phyloP scores from a whole-genome alignment of 345 rosid genomes.

The Salix brachista region DNA sequence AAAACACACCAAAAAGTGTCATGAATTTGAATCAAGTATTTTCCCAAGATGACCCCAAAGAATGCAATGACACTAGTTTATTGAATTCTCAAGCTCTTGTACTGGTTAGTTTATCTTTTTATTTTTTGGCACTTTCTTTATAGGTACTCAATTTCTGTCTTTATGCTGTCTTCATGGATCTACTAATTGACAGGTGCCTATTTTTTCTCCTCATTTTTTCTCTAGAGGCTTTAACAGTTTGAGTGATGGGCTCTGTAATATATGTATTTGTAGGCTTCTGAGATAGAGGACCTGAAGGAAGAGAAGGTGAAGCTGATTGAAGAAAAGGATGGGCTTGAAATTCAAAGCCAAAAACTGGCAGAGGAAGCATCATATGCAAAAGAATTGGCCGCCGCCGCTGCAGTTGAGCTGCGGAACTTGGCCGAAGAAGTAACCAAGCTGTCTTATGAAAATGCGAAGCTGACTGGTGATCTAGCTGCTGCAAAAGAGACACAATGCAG shows the following conservation, averaged over 20 bases:
- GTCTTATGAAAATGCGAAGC: slow-evolving; percentile 57
- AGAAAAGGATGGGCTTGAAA: slow-evolving; percentile 56
- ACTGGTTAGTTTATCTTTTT: slow-evolving; percentile 34
- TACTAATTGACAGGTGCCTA: not conserved
- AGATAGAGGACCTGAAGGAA: slow-evolving; percentile 54
- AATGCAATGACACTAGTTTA: slow-evolving; percentile 31
- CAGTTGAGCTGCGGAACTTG: slow-evolving; percentile 58
- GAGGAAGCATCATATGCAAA: slow-evolving; percentile 75
- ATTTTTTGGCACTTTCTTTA: slow-evolving; percentile 6
- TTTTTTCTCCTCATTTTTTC: not conserved
- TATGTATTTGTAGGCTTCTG: slow-evolving; percentile 41
- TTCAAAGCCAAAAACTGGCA: slow-evolving; percentile 45
- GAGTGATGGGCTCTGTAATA: not conserved
- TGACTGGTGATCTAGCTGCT: slow-evolving; percentile 46
- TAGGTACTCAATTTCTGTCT: slow-evolving; percentile 8
- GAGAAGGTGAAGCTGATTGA: slow-evolving; percentile 43
- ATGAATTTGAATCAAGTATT: slow-evolving; percentile 61
- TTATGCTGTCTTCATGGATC: not conserved
- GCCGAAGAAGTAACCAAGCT: slow-evolving; percentile 72
- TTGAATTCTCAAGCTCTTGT: slow-evolving; percentile 41
- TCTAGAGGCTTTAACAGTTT: not conserved
- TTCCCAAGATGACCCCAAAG: slow-evolving; percentile 57
- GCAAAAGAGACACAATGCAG: slow-evolving; percentile 34
- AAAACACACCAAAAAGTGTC: slow-evolving; percentile 53
- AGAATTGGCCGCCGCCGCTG: slow-evolving; percentile 67